A percentile compares a stretch with the other conserved stretches of the same genome.
Evolutionary conservation across 108 stramenopile species (phyloP).

Genomic region (Ochromonas danica): DNA sequence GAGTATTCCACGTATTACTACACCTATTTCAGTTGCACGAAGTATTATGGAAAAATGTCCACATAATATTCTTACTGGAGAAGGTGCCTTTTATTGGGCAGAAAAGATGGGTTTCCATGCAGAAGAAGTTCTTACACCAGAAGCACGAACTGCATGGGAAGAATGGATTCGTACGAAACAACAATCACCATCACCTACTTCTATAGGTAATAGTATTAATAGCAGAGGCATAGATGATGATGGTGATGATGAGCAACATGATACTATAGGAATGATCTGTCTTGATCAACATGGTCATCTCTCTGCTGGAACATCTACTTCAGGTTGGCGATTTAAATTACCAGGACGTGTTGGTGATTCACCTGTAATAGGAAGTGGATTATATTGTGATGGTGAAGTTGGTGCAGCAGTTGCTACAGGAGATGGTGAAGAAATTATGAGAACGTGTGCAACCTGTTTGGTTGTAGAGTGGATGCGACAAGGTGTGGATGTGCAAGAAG

Average conservation of each 20-base stretch:
- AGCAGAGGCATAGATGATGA: slow-evolving; percentile 39
- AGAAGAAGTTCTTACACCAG: slow-evolving; percentile 36
- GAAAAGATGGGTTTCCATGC: slow-evolving; percentile 32
- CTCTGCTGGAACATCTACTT: slow-evolving; percentile 40
- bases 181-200: too few species aligned
- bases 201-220: slow-evolving; percentile 21
- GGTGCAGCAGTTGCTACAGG: slow-evolving; percentile 53
- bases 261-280: slow-evolving; percentile 52
- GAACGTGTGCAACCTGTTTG: slow-evolving; percentile 42
- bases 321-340: slow-evolving; percentile 45
- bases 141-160: slow-evolving; percentile 27
- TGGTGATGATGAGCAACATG: slow-evolving; percentile 39
- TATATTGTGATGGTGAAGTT: slow-evolving; percentile 47
- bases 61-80: slow-evolving; percentile 47
- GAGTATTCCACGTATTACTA: slow-evolving; percentile 39
- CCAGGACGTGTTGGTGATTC: slow-evolving; percentile 53
- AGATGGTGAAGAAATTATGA: slow-evolving; percentile 52
- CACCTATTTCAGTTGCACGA: slow-evolving; percentile 46
- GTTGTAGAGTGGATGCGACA: slow-evolving; percentile 47
- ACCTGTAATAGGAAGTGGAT: slow-evolving; percentile 43
- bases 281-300: slow-evolving; percentile 44
- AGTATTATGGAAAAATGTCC: slow-evolving; percentile 40
- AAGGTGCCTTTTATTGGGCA: slow-evolving; percentile 45
- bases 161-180: slow-evolving; percentile 36
- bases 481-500: slow-evolving; percentile 34